phyloP scores from a whole-genome alignment of 305 asterid genomes.

The Rubia peregrina region DNA sequence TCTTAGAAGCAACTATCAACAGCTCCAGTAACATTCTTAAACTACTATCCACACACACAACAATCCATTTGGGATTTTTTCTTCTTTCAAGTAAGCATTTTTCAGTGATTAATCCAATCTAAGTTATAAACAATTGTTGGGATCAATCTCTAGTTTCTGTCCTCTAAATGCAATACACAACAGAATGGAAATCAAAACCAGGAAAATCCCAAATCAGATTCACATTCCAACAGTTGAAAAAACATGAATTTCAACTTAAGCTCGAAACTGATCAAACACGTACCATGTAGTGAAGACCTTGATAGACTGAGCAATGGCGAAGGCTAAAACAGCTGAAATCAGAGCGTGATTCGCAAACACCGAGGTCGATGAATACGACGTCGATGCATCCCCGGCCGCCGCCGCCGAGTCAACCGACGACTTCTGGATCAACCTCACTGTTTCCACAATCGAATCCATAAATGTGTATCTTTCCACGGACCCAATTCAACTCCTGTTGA shows the following conservation, averaged over 20 bases:
- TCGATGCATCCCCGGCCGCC: slow-evolving; percentile 7
- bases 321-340: slow-evolving; percentile 35
- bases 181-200: not conserved
- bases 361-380: slow-evolving; percentile 18
- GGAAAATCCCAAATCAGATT: not conserved
- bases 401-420: slow-evolving; percentile 17
- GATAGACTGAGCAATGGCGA: slow-evolving; percentile 37
- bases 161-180: not conserved
- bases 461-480: not conserved
- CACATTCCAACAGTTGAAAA: not conserved
- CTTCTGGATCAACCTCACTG: slow-evolving; percentile 22
- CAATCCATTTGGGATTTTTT: not conserved
- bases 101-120: not conserved
- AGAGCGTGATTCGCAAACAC: slow-evolving; percentile 34
- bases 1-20: slow-evolving; percentile 18
- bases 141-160: not conserved
- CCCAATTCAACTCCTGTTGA: not conserved
- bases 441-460: slow-evolving; percentile 24
- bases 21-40: not conserved
- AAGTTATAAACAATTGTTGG: not conserved
- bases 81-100: not conserved
- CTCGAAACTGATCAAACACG: not conserved
- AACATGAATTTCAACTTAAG: not conserved
- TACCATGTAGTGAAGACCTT: slow-evolving; percentile 40
- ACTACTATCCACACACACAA: not conserved